Conservation (phyloP, 768 basidiomycete genomes). For the Sarcodon sp. region DNA sequence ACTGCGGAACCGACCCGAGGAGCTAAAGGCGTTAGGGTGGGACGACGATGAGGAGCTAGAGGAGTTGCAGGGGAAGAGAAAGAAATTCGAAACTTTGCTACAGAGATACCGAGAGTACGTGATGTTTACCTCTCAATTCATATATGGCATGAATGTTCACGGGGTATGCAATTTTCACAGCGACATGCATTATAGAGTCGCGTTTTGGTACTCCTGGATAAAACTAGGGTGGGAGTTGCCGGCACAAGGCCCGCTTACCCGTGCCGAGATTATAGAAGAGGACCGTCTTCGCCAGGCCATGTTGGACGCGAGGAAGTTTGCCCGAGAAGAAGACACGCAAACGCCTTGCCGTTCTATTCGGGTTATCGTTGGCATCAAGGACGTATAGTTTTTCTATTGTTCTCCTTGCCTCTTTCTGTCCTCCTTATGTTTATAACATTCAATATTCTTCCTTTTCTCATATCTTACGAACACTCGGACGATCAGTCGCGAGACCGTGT, state of each 20-base stretch:
- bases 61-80: constrained; percentile 7
- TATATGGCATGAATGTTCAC: neutral
- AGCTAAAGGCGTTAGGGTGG: constrained; percentile 8
- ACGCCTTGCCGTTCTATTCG: constrained; percentile 11
- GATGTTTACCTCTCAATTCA: neutral
- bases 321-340: constrained; percentile 10
- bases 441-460: neutral
- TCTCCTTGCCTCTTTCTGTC: neutral
- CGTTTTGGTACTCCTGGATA: constrained; percentile 14
- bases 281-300: constrained; percentile 15
- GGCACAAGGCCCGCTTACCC: constrained; percentile 11
- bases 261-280: constrained; percentile 13
- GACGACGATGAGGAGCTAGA: constrained; percentile 8
- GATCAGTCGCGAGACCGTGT: no score
- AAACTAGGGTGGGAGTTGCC: constrained; percentile 14
- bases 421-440: neutral
- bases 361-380: constrained; percentile 13
- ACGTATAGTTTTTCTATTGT: neutral
- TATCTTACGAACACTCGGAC: neutral
- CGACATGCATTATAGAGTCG: constrained; percentile 14
- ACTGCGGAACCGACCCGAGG: constrained; percentile 5
- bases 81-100: constrained; percentile 12
- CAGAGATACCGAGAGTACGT: constrained; percentile 14
- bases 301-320: constrained; percentile 9
- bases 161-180: constrained; percentile 2